These are phyloP conservation scores for Psidium guajava DNA, from an alignment of 345 rosid genomes.

Conservation along the genomic window DNA sequence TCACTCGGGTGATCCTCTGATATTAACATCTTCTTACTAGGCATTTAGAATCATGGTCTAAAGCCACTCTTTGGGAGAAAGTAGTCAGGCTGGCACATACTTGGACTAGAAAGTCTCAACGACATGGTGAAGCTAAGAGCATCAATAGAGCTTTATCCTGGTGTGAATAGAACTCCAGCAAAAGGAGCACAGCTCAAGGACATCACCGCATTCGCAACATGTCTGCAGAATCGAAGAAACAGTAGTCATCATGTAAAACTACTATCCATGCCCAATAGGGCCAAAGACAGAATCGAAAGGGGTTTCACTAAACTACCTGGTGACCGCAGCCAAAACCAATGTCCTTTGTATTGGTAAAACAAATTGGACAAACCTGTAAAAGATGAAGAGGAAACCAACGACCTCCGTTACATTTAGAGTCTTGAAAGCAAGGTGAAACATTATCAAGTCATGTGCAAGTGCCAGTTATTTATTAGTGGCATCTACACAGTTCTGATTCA, in stretches of 20 bases:
- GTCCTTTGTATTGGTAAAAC: constrained; percentile 12
- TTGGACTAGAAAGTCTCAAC: neutral
- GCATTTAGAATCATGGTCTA: too few relatives aligned
- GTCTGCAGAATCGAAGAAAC: constrained; percentile 10
- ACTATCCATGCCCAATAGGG: neutral
- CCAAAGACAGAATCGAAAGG: neutral
- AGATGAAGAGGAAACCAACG: neutral
- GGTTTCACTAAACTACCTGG: constrained; percentile 17
- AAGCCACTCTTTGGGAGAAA: too few relatives aligned
- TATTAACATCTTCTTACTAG: too few relatives aligned
- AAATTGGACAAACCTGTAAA: constrained; percentile 30
- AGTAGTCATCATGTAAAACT: neutral
- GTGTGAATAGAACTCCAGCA: constrained; percentile 24
- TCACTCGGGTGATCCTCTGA: too few relatives aligned
- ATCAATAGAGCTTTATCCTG: constrained; percentile 30
- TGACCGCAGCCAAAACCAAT: constrained; percentile 25
- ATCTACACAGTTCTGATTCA: neutral
- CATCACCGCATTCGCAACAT: constrained; percentile 30
- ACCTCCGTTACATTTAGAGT: too few relatives aligned
- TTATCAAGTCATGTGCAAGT: neutral
- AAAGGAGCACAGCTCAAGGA: constrained; percentile 27
- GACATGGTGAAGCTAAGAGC: neutral
- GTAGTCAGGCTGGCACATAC: neutral
- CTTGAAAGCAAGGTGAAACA: neutral
- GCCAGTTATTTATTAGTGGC: neutral